Evolutionary conservation across 805 yeast genomes (phyloP).

Genomic region (Metschnikowia aberdeeniae): DNA sequence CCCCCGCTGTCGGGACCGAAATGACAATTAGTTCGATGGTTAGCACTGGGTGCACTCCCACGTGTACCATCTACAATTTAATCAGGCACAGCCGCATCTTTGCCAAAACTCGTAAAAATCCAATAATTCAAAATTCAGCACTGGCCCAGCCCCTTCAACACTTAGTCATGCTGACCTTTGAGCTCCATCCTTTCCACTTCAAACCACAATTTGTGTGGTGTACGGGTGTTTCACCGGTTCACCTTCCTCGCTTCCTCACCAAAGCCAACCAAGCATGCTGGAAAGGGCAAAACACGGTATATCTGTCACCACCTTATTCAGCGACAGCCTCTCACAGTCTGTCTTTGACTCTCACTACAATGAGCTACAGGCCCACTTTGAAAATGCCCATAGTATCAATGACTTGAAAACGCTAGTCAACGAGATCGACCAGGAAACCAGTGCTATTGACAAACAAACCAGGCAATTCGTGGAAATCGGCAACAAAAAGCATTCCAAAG

Average conservation of each 20-base stretch:
- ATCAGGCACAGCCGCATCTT: too few relatives aligned
- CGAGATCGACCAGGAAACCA: conserved; percentile 26
- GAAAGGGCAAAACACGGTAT: not conserved
- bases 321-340: conserved; percentile 8
- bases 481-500: conserved; percentile 31
- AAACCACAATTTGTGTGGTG: not conserved
- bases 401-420: conserved; percentile 27
- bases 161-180: too few relatives aligned
- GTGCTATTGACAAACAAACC: conserved; percentile 24
- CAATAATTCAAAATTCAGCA: too few relatives aligned
- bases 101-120: too few relatives aligned
- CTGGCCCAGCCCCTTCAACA: too few relatives aligned
- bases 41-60: too few relatives aligned
- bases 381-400: conserved; percentile 23
- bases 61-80: too few relatives aligned
- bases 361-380: conserved; percentile 12
- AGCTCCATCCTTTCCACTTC: too few relatives aligned
- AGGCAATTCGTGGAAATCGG: conserved; percentile 22
- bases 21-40: too few relatives aligned
- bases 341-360: conserved; percentile 9
- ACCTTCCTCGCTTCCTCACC: conserved; percentile 2
- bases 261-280: conserved; percentile 2
- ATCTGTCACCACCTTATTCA: conserved; percentile 12
- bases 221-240: not conserved
- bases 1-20: too few relatives aligned